phyloP scores from a whole-genome alignment of 768 basidiomycete species.

The Psilocybe azurescens region DNA sequence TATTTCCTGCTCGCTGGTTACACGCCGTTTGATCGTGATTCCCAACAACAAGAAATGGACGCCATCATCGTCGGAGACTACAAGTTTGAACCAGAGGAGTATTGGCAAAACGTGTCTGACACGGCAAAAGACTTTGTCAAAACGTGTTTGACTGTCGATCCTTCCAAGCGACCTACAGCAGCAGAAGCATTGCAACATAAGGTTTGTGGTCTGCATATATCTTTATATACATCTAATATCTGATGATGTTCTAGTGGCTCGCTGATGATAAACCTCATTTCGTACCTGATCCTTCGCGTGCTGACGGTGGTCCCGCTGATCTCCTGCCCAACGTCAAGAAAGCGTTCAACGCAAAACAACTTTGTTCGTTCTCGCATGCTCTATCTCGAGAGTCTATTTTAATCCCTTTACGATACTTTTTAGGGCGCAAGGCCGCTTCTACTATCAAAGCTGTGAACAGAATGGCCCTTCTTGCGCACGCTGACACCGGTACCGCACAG shows the following conservation, averaged over 20 bases:
- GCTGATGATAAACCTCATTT: constrained; percentile 71
- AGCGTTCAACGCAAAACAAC: constrained; percentile 86
- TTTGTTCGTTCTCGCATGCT: constrained; percentile 60
- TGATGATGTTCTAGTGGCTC: constrained; percentile 79
- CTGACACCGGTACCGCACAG: constrained; percentile 49
- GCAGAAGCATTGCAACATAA: constrained; percentile 72
- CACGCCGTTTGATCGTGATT: constrained; percentile 96
- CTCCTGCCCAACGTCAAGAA: constrained; percentile 89
- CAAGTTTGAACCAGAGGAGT: constrained; percentile 80
- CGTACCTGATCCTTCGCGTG: constrained; percentile 63
- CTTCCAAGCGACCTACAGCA: constrained; percentile 79
- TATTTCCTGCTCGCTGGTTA: constrained; percentile 94
- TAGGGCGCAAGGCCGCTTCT: constrained; percentile 89
- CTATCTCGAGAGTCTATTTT: neutral
- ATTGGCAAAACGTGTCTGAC: constrained; percentile 85
- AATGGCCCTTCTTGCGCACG: constrained; percentile 64
- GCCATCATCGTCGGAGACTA: constrained; percentile 95
- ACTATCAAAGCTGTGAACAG: constrained; percentile 87
- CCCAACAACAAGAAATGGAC: constrained; percentile 88
- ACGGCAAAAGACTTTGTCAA: constrained; percentile 85
- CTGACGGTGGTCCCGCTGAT: constrained; percentile 69
- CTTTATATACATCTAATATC: neutral
- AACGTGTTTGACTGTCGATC: constrained; percentile 87
- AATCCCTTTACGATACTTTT: neutral
- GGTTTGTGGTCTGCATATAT: constrained; percentile 31